Evolutionary conservation across 202 grass and related monocot species (phyloP).

Genomic region (Panicum hallii): DNA sequence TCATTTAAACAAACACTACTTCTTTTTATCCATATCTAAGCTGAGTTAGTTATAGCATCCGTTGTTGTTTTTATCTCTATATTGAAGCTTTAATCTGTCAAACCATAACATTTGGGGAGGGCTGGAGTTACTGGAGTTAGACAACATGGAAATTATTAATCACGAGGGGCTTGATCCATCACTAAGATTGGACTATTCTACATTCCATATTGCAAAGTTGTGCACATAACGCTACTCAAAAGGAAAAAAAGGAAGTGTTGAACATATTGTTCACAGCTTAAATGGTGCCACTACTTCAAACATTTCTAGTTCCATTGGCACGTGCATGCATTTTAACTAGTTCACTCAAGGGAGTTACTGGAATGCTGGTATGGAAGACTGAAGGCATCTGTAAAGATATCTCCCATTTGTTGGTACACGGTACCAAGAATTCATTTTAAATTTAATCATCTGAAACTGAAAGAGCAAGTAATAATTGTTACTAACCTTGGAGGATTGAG

Average conservation of each 20-base stretch:
- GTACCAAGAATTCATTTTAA: slow-evolving; percentile 1
- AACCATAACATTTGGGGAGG: not conserved
- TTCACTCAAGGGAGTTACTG: slow-evolving; percentile 8
- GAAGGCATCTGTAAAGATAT: not conserved
- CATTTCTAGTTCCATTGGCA: not conserved
- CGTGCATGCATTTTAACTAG: slow-evolving; percentile 4
- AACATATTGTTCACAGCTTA: not conserved
- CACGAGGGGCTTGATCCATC: slow-evolving; percentile 6
- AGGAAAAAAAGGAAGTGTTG: not conserved
- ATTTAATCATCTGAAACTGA: not conserved
- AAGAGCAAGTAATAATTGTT: not conserved
- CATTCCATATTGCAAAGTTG: not conserved
- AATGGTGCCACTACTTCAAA: not conserved
- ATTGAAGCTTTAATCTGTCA: not conserved
- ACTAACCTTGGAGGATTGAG: too few species aligned
- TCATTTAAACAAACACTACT: not conserved
- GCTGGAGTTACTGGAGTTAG: not conserved
- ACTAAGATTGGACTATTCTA: not conserved
- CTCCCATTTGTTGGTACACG: not conserved
- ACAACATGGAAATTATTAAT: slow-evolving; percentile 7
- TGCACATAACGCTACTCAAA: not conserved
- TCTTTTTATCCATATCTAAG: not conserved
- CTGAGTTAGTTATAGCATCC: not conserved
- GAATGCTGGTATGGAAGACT: not conserved
- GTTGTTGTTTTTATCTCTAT: not conserved